phyloP scores from a whole-genome alignment of 108 stramenopile species.

The Skeletonema tropicum region DNA sequence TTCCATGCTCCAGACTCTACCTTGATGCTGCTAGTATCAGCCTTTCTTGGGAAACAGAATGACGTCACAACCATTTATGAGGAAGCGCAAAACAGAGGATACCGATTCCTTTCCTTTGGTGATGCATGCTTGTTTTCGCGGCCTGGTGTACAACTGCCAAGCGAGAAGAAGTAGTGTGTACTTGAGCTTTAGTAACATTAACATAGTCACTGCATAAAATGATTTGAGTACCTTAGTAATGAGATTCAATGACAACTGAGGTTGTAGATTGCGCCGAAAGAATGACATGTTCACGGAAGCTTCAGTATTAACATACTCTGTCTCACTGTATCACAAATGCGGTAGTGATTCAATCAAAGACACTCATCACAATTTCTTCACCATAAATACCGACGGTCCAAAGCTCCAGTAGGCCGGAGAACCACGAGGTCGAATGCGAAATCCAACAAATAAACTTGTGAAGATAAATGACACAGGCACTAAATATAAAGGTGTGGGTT shows the following conservation, averaged over 20 bases:
- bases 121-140: constrained; percentile 49
- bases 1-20: constrained; percentile 72
- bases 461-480: too few relatives aligned
- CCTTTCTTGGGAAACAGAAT: constrained; percentile 37
- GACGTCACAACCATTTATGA: constrained; percentile 39
- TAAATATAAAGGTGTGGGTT: background rate
- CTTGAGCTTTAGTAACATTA: background rate
- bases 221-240: background rate
- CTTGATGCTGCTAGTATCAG: constrained; percentile 59
- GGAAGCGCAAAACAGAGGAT: constrained; percentile 43
- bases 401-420: too few relatives aligned
- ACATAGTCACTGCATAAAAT: background rate
- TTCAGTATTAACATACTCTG: too few relatives aligned
- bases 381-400: too few relatives aligned
- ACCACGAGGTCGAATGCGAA: too few relatives aligned
- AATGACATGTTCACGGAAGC: too few relatives aligned
- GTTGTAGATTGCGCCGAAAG: too few relatives aligned
- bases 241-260: background rate
- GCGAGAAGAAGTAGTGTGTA: background rate
- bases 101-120: constrained; percentile 49
- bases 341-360: too few relatives aligned
- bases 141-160: constrained; percentile 7
- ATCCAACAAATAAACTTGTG: too few relatives aligned
- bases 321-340: too few relatives aligned
- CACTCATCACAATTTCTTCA: too few relatives aligned